Conservation (phyloP, 352 stramenopile genomes). For the Globisporangium cystogenes region DNA sequence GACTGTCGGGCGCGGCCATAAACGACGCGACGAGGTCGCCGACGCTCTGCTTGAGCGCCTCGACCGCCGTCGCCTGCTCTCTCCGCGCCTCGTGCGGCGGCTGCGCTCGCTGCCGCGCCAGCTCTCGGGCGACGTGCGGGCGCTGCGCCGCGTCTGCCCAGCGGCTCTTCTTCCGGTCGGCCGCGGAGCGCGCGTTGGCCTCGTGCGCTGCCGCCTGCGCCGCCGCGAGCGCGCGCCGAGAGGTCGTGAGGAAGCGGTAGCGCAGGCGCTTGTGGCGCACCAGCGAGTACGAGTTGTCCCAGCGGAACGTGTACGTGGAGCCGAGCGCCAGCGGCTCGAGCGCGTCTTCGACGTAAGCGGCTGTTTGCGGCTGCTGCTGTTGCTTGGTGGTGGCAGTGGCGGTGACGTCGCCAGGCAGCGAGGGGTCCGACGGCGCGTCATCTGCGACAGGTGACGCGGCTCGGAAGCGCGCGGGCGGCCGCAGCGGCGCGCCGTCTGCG, state of each 20-base stretch:
- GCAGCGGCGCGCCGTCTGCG: constrained; percentile 26
- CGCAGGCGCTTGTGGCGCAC: constrained; percentile 57
- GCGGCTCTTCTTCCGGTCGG: constrained; percentile 10
- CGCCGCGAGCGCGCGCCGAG: constrained; percentile 28
- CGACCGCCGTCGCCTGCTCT: constrained; percentile 23
- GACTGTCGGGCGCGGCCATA: constrained; percentile 55
- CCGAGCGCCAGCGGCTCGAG: constrained; percentile 23
- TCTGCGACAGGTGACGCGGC: constrained; percentile 10
- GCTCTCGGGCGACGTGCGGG: constrained; percentile 27
- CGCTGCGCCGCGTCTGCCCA: constrained; percentile 19
- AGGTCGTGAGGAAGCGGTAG: constrained; percentile 50
- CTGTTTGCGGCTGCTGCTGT: too few relatives aligned
- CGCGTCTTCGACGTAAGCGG: constrained; percentile 32
- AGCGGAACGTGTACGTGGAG: constrained; percentile 51
- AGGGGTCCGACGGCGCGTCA: neutral
- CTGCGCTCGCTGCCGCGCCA: constrained; percentile 27
- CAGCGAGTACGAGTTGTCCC: constrained; percentile 78
- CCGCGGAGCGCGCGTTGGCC: constrained; percentile 18
- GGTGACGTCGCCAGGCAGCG: neutral
- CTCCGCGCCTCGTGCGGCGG: constrained; percentile 15
- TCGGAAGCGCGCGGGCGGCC: constrained; percentile 33
- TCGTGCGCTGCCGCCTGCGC: constrained; percentile 50
- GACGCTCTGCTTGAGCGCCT: constrained; percentile 33
- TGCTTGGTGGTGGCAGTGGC: neutral
- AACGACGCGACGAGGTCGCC: constrained; percentile 72